Percentiles rank a stretch among this genome's conserved stretches.
phyloP scores from a whole-genome alignment of 768 basidiomycete genomes.

The Boletus rubroflammeus region DNA sequence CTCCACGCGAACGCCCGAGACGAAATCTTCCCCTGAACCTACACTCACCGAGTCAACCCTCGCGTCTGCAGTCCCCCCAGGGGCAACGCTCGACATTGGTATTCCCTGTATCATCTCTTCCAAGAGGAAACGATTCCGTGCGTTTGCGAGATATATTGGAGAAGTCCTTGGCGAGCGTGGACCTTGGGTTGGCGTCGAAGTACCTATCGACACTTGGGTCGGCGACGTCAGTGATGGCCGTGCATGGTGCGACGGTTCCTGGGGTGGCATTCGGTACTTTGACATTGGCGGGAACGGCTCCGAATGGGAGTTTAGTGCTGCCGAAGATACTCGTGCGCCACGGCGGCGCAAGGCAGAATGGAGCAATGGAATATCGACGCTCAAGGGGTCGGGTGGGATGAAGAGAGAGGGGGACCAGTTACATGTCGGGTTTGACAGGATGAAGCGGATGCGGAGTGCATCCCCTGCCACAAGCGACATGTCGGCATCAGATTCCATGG shows the following conservation, averaged over 20 bases:
- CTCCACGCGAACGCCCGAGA: constrained; percentile 16
- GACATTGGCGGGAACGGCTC: constrained; percentile 58
- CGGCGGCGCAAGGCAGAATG: constrained; percentile 24
- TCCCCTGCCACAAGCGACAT: constrained; percentile 63
- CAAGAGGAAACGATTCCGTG: constrained; percentile 79
- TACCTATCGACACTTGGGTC: constrained; percentile 59
- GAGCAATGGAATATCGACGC: constrained; percentile 33
- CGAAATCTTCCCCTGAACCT: constrained; percentile 13
- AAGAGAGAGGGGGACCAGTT: constrained; percentile 61
- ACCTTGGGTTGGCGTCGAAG: constrained; percentile 90
- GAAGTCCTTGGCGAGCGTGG: constrained; percentile 79
- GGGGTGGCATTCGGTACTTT: constrained; percentile 81
- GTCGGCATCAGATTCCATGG: constrained; percentile 60
- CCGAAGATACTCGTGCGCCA: constrained; percentile 36
- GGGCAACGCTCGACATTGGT: constrained; percentile 78
- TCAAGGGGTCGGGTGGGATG: constrained; percentile 32
- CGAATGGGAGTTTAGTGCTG: constrained; percentile 62
- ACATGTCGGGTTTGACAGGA: constrained; percentile 34
- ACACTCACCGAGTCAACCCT: constrained; percentile 27
- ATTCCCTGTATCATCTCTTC: constrained; percentile 89
- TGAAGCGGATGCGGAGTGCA: constrained; percentile 61
- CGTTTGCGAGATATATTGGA: constrained; percentile 84
- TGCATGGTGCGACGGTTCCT: constrained; percentile 84
- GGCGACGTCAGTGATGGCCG: constrained; percentile 53
- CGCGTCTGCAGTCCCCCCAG: constrained; percentile 30